Percentiles rank a stretch among this genome's conserved stretches.
These are phyloP conservation scores for Amaranthus hypochondriacus DNA, from an alignment of 148 eudicot genomes.

Conservation along the genomic window DNA sequence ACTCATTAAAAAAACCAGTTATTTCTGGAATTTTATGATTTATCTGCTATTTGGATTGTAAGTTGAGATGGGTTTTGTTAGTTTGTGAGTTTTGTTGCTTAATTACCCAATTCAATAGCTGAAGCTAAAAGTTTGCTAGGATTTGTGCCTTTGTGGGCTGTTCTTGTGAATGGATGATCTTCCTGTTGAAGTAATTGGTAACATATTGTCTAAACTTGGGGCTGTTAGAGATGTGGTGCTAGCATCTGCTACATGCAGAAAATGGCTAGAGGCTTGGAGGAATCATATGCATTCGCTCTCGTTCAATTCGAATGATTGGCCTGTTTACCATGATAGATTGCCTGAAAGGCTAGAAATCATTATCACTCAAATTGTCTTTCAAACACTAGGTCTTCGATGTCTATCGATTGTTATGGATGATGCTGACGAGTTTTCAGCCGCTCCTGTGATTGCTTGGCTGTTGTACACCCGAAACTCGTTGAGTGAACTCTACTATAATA, in stretches of 20 bases:
- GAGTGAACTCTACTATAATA: conserved; percentile 54
- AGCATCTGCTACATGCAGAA: conserved; percentile 73
- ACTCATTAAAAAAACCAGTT: no score
- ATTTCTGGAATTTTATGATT: background rate
- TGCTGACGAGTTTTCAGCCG: conserved; percentile 82
- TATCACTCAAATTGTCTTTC: conserved; percentile 79
- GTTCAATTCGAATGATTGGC: conserved; percentile 72
- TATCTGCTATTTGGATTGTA: background rate
- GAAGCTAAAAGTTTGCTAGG: background rate
- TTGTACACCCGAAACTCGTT: conserved; percentile 73
- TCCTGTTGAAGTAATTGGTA: conserved; percentile 48
- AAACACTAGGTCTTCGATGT: conserved; percentile 64
- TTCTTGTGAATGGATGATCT: conserved; percentile 2
- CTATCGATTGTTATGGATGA: conserved; percentile 71
- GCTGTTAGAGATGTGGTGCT: conserved; percentile 77
- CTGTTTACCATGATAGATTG: conserved; percentile 48
- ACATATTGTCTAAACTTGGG: conserved; percentile 69
- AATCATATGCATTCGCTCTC: conserved; percentile 66
- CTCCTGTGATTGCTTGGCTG: conserved; percentile 86
- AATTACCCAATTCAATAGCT: background rate
- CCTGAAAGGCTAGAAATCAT: conserved; percentile 55
- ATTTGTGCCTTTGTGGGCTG: background rate
- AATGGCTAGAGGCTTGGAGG: conserved; percentile 79
- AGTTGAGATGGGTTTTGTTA: background rate
- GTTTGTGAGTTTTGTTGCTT: background rate